Evolutionary conservation across 192 early-diverging fungal genomes (phyloP).

Genomic region (Bifiguratus adelaidae): DNA sequence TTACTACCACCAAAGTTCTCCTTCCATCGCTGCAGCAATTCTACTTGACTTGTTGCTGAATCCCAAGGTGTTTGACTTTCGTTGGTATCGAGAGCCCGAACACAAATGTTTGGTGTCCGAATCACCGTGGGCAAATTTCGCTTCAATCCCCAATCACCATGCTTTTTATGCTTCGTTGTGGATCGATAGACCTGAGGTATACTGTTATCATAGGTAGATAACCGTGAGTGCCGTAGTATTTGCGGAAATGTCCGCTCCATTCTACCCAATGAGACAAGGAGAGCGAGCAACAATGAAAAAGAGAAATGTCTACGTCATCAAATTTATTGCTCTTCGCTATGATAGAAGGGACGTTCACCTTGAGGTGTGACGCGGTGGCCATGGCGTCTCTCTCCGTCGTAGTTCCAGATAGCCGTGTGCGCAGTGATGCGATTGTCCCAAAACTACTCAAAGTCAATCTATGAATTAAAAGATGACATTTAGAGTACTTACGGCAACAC

Average conservation of each 20-base stretch:
- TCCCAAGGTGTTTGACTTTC: constrained; percentile 62
- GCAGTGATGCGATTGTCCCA: neutral
- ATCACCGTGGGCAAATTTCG: constrained; percentile 56
- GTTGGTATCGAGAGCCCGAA: constrained; percentile 51
- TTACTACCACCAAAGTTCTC: constrained; percentile 59
- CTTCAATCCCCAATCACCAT: constrained; percentile 71
- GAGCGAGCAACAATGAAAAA: neutral
- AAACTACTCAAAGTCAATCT: neutral
- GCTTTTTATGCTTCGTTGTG: constrained; percentile 28
- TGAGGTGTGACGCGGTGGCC: constrained; percentile 23
- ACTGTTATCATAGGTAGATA: constrained; percentile 53
- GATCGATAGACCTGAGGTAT: constrained; percentile 68
- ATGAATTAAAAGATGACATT: constrained; percentile 39
- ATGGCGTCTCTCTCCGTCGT: constrained; percentile 7
- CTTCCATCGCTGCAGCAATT: constrained; percentile 54
- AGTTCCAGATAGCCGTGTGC: constrained; percentile 8
- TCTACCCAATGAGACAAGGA: neutral
- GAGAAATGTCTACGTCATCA: too few species aligned
- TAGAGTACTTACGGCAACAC: constrained; percentile 62
- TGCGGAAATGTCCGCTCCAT: constrained; percentile 58
- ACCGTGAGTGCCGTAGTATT: constrained; percentile 54
- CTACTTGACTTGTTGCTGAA: constrained; percentile 45
- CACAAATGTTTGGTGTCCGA: constrained; percentile 37
- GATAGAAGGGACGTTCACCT: neutral
- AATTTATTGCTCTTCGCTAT: neutral